Evolutionary conservation across 108 stramenopile genomes (phyloP).

Genomic region (Cyclotella distinguenda): DNA sequence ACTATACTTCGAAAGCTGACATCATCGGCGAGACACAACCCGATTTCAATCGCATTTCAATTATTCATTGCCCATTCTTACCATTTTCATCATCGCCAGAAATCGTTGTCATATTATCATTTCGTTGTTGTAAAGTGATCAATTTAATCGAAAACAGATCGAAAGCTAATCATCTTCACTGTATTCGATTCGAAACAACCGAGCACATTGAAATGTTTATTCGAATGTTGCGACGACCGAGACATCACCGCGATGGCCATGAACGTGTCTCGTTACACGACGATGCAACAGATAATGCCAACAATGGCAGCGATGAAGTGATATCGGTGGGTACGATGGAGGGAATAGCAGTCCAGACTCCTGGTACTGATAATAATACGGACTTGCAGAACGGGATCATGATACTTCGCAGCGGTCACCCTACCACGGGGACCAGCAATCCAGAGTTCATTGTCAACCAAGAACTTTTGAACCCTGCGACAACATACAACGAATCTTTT

Average conservation of each 20-base stretch:
- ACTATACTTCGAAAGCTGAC: too few relatives aligned
- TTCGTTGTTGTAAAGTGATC: too few relatives aligned
- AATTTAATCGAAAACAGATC: not conserved
- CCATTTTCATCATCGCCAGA: too few relatives aligned
- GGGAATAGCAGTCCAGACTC: too few relatives aligned
- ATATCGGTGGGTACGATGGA: not conserved
- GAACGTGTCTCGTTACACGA: conserved; percentile 30
- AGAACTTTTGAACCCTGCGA: not conserved
- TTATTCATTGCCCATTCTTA: too few relatives aligned
- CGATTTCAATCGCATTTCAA: too few relatives aligned
- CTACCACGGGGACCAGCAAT: too few relatives aligned
- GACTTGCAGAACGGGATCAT: too few relatives aligned
- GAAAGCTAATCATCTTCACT: not conserved
- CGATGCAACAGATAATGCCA: not conserved
- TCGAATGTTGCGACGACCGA: conserved; percentile 21
- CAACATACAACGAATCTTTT: not conserved
- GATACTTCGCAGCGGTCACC: not conserved
- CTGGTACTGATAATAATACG: not conserved
- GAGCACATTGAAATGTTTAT: conserved; percentile 14
- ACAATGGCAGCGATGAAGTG: conserved; percentile 2
- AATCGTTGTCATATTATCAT: too few relatives aligned
- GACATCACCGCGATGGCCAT: conserved; percentile 15
- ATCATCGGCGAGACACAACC: too few relatives aligned
- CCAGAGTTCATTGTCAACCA: not conserved
- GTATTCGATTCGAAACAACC: too few relatives aligned